Evolutionary conservation across 2,329 filamentous ascomycete species (phyloP).

Genomic region (Pseudogymnoascus sp.): DNA sequence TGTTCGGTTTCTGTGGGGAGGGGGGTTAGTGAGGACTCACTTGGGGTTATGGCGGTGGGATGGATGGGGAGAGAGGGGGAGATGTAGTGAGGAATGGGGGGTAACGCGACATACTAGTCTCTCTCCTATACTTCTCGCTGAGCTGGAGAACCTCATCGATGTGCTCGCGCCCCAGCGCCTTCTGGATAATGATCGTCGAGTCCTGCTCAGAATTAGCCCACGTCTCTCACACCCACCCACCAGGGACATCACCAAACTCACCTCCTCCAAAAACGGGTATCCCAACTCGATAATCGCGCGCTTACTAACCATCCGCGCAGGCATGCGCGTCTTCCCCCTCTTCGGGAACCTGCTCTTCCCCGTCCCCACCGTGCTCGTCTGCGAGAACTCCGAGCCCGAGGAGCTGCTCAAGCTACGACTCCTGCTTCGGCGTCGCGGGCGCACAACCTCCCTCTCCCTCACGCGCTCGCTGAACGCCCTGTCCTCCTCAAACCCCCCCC

Average conservation of each 20-base stretch:
- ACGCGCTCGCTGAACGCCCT: too few relatives aligned
- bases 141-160: constrained; percentile 83
- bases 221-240: not conserved
- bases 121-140: constrained; percentile 64
- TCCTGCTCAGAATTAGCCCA: constrained; percentile 46
- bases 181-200: constrained; percentile 70
- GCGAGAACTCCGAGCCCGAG: constrained; percentile 25
- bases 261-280: constrained; percentile 82
- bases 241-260: constrained; percentile 36
- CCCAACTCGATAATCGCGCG: constrained; percentile 74
- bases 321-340: constrained; percentile 85
- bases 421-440: constrained; percentile 37
- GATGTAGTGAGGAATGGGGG: too few relatives aligned
- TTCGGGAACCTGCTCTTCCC: constrained; percentile 57
- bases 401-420: constrained; percentile 24
- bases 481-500: constrained; percentile 57
- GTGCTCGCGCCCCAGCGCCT: constrained; percentile 79
- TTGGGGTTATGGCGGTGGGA: not conserved
- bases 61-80: not conserved
- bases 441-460: constrained; percentile 52
- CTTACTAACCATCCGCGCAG: constrained; percentile 69
- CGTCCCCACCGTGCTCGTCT: constrained; percentile 9
- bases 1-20: constrained; percentile 13
- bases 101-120: constrained; percentile 35
- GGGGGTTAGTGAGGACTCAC: not conserved